Base-by-base conservation (phyloP, 139 green algal species). In the Picochlorum costavermella region DNA sequence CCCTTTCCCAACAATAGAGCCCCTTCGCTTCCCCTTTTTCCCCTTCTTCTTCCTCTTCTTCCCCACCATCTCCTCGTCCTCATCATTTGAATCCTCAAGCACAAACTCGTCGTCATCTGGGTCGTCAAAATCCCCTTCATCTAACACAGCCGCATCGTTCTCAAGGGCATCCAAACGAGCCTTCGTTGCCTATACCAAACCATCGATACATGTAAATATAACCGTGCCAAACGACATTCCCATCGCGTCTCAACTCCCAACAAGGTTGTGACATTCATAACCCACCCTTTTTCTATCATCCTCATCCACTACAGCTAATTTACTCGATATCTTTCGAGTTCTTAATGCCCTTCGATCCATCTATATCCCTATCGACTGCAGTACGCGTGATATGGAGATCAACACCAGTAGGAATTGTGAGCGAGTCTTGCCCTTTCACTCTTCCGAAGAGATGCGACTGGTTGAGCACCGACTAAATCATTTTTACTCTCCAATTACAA, bases 91-190 rank as follows among this genome's bases (percentile, higher is more conserved):
- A 23, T 67, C 73, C 16, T 69, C 49, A 20, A 85, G 45, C 13
- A 84, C 56, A 36, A 81, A 84, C 55, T 87, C 83, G 17, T 84
- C 80, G 59, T 86, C 80, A 14, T 77, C 74, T 23, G 64, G 74
- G 3, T 77, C 81, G n/a, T 31, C n/a, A 23, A 14, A 14, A 2
- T 46, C 72, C 50, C 82, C 81, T 3, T 64, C 45, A 37, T 90
- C 77, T 0, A 56, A 55, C 11, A 44, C 59, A 1, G 81, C 77
- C 45, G 83, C 75, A 75, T 94, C 86, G 3, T 81, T 78, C 50
- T 94, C 86, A 11, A 94, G 67, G 0, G 85, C 82, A 20, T 86
- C 86, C 3, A 94, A 72, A 14, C 86, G 75, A 3, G 84, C 82
- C 40, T 72, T 64, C 2, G 69, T 71, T 8, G 75, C 85, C 82